Percentiles rank a stretch among this genome's conserved stretches.
phyloP scores from a whole-genome alignment of 768 basidiomycete species.

The Lanmaoa rubissima region DNA sequence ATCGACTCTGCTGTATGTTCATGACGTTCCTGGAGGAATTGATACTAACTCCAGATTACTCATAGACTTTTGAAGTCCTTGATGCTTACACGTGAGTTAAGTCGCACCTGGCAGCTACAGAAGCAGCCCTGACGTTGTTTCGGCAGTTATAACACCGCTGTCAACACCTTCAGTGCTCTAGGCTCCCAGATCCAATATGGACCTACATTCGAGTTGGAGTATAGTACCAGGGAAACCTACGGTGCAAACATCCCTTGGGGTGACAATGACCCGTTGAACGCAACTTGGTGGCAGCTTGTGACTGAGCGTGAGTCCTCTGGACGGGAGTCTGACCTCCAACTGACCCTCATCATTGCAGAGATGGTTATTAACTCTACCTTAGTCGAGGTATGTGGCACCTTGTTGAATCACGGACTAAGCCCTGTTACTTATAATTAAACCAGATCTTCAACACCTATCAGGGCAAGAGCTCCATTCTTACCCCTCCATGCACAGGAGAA shows the following conservation, averaged over 20 bases:
- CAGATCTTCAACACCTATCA: conserved; percentile 69
- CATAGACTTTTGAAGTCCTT: conserved; percentile 71
- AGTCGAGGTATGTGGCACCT: conserved; percentile 46
- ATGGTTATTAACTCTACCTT: conserved; percentile 58
- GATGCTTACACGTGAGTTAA: conserved; percentile 70
- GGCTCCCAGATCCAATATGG: conserved; percentile 56
- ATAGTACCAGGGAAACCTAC: conserved; percentile 67
- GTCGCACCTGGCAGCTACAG: neutral
- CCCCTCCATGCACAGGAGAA: conserved; percentile 53
- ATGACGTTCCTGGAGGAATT: neutral
- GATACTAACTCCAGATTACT: conserved; percentile 1
- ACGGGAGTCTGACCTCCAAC: neutral
- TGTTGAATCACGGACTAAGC: neutral
- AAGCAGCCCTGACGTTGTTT: neutral
- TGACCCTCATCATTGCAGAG: conserved; percentile 33
- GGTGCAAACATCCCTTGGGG: conserved; percentile 58
- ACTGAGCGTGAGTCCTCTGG: conserved; percentile 58
- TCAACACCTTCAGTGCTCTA: conserved; percentile 54
- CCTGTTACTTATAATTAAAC: conserved; percentile 4
- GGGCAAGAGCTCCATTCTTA: conserved; percentile 62
- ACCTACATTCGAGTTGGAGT: conserved; percentile 62
- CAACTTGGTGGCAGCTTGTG: conserved; percentile 81
- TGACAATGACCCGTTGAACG: conserved; percentile 65
- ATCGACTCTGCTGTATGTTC: conserved; percentile 52
- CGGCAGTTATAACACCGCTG: conserved; percentile 62